A percentile compares a stretch with the other conserved stretches of the same genome.
Evolutionary conservation across 352 stramenopile genomes (phyloP).

Genomic region (Bremia lactucae): DNA sequence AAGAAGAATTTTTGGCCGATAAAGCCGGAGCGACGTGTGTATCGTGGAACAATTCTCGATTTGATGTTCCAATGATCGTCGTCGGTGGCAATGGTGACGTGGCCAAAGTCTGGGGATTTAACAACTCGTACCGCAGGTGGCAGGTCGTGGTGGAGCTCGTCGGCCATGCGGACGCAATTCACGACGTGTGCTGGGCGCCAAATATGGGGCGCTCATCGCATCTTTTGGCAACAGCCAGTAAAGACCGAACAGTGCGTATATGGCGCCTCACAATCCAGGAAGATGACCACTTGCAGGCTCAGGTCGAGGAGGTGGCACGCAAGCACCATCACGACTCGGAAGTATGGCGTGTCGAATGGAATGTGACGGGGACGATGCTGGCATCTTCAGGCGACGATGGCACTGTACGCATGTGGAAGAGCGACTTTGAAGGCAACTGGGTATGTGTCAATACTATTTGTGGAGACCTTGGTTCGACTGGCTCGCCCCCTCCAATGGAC

Average conservation of each 20-base stretch:
- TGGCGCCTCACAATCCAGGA: conserved; percentile 72
- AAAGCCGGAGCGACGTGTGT: conserved; percentile 86
- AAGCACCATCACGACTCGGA: conserved; percentile 84
- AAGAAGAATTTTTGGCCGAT: conserved; percentile 78
- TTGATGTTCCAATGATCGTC: conserved; percentile 91
- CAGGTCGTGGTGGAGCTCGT: conserved; percentile 73
- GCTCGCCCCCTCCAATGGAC: conserved; percentile 25
- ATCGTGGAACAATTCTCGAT: conserved; percentile 91
- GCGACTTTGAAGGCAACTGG: conserved; percentile 87
- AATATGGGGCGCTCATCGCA: conserved; percentile 92
- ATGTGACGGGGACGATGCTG: conserved; percentile 93
- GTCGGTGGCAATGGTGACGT: conserved; percentile 86
- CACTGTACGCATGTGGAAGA: conserved; percentile 93
- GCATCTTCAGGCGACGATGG: conserved; percentile 90
- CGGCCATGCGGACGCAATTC: conserved; percentile 82
- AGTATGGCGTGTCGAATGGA: conserved; percentile 95
- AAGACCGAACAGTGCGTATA: conserved; percentile 85
- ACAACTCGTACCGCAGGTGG: conserved; percentile 80
- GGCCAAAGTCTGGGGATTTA: conserved; percentile 88
- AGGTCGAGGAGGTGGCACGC: conserved; percentile 61
- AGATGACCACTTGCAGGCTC: conserved; percentile 50
- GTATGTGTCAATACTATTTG: conserved; percentile 84
- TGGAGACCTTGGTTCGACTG: conserved; percentile 42
- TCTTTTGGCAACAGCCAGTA: conserved; percentile 87
- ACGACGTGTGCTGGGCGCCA: conserved; percentile 94